Evolutionary conservation across 371 early-diverging fungal species (phyloP).

Genomic region (Dinochytrium kinnereticum): DNA sequence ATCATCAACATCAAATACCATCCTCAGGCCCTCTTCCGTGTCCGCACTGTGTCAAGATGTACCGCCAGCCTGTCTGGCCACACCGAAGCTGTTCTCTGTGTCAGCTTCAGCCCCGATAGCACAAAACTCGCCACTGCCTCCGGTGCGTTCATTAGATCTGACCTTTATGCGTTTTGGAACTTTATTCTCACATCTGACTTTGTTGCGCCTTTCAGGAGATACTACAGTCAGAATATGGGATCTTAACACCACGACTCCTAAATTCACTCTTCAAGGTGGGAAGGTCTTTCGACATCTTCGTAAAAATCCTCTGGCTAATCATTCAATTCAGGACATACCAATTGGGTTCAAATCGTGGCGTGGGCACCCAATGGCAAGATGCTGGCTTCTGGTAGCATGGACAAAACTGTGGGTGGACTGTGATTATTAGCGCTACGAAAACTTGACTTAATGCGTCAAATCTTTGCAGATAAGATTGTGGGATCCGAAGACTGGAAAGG

Average conservation of each 20-base stretch:
- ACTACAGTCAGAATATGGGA: conserved; percentile 97
- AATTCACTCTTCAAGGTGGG: conserved; percentile 57
- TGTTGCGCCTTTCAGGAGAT: conserved; percentile 75
- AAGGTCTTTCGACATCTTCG: neutral
- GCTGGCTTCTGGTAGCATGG: conserved; percentile 95
- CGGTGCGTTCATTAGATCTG: too few relatives aligned
- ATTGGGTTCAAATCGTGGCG: conserved; percentile 93
- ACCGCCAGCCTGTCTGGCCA: conserved; percentile 88
- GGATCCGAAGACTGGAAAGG: conserved; percentile 84
- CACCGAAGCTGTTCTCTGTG: conserved; percentile 89
- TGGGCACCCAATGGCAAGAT: conserved; percentile 85
- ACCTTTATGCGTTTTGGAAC: too few relatives aligned
- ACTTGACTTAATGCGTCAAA: too few relatives aligned
- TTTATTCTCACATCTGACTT: too few relatives aligned
- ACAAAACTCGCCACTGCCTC: conserved; percentile 89
- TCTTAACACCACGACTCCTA: conserved; percentile 91
- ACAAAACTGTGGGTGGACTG: conserved; percentile 82
- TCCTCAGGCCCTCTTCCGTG: conserved; percentile 94
- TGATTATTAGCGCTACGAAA: too few relatives aligned
- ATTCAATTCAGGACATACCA: conserved; percentile 72
- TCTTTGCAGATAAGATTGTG: conserved; percentile 67
- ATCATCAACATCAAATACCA: conserved; percentile 84
- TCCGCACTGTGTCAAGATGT: conserved; percentile 90
- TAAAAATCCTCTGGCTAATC: conserved; percentile 15
- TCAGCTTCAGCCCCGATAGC: conserved; percentile 93